phyloP scores from a whole-genome alignment of 2,329 filamentous ascomycete genomes.

The Xylariales sp. region DNA sequence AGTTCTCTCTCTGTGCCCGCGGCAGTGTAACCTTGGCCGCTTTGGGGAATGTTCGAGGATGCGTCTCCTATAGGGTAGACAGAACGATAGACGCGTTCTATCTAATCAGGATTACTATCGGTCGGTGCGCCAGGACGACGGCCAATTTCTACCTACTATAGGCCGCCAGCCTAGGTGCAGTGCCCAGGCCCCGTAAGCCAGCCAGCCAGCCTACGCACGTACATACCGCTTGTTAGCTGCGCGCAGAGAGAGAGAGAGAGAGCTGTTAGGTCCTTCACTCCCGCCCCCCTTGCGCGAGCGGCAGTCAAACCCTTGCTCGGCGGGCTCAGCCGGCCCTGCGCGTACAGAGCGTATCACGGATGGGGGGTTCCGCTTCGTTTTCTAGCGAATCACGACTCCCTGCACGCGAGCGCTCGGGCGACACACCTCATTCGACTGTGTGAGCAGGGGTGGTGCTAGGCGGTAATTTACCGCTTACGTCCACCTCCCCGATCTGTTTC shows the following conservation, averaged over 20 bases:
- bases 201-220: constrained; percentile 8
- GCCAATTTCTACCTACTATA: not conserved
- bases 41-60: not conserved
- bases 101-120: not conserved
- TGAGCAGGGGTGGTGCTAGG: constrained; percentile 13
- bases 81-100: not conserved
- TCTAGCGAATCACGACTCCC: constrained; percentile 21
- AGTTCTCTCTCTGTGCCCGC: constrained; percentile 2
- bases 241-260: too few species aligned
- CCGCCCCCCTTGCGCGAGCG: constrained; percentile 11
- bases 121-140: not conserved
- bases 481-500: too few species aligned
- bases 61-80: constrained; percentile 3
- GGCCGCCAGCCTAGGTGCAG: constrained; percentile 13
- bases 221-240: not conserved
- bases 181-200: constrained; percentile 5
- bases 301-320: constrained; percentile 21
- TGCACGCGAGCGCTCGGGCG: not conserved
- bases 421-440: constrained; percentile 15
- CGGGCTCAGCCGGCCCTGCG: constrained; percentile 13
- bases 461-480: constrained; percentile 2
- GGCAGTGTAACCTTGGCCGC: not conserved
- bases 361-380: constrained; percentile 18
- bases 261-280: not conserved
- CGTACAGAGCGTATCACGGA: constrained; percentile 21